phyloP scores from a whole-genome alignment of 2,329 filamentous ascomycete species.

The Ceratocystis alfenasii region DNA sequence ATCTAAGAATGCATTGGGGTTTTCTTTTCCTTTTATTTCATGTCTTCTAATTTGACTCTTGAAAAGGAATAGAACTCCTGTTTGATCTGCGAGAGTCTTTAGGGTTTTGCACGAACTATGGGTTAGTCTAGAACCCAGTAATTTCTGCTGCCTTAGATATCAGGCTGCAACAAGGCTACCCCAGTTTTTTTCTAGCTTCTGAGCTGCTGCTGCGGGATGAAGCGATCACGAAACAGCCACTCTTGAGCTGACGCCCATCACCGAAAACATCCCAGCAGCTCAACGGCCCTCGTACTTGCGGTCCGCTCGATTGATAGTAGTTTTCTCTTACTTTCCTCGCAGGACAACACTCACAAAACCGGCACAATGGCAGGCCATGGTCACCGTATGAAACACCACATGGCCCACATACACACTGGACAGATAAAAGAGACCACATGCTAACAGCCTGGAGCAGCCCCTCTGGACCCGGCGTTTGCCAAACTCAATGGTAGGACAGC shows the following conservation, averaged over 20 bases:
- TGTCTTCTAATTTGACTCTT: too few relatives aligned
- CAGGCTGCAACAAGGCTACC: conserved; percentile 8
- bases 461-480: conserved; percentile 23
- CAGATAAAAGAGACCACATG: background rate
- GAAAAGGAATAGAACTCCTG: too few relatives aligned
- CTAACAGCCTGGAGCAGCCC: conserved; percentile 13
- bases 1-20: background rate
- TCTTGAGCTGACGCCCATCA: too few relatives aligned
- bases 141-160: background rate
- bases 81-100: background rate
- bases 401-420: background rate
- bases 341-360: background rate
- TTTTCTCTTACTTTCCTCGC: background rate
- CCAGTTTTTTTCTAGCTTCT: background rate
- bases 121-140: background rate
- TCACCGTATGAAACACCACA: conserved; percentile 13
- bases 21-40: too few relatives aligned
- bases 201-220: background rate
- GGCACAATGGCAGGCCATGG: conserved; percentile 20
- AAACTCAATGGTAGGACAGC: conserved; percentile 20
- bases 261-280: too few relatives aligned
- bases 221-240: conserved; percentile 2
- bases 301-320: too few relatives aligned
- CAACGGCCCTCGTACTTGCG: too few relatives aligned
- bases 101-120: background rate